Percentiles rank a stretch among this genome's conserved stretches.
These are phyloP conservation scores for Wallacemonas sp. DNA, from an alignment of 208 protist species.

Conservation along the genomic window DNA sequence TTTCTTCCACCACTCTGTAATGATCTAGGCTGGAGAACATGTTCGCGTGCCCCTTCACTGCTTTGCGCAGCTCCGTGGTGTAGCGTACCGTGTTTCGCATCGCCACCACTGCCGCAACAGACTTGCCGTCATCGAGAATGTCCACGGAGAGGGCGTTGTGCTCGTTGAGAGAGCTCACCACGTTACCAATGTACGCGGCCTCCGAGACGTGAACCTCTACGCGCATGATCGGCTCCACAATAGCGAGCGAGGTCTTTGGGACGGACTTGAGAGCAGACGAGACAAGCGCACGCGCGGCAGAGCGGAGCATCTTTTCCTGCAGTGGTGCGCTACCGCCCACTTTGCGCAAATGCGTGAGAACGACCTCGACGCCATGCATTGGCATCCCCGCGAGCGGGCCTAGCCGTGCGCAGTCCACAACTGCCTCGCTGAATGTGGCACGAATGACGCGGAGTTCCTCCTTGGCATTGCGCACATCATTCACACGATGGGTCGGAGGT, in stretches of 20 bases:
- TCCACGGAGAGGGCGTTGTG: constrained; percentile 78
- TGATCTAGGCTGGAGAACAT: constrained; percentile 67
- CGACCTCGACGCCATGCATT: constrained; percentile 70
- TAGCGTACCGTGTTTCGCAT: constrained; percentile 85
- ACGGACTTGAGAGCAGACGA: constrained; percentile 41
- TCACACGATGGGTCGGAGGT: not conserved
- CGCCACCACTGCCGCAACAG: constrained; percentile 70
- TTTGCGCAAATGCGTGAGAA: constrained; percentile 62
- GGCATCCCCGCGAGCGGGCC: constrained; percentile 75
- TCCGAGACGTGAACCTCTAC: constrained; percentile 87
- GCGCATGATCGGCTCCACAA: constrained; percentile 89
- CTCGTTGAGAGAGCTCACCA: constrained; percentile 80
- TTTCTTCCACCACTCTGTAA: constrained; percentile 79
- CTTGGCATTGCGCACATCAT: constrained; percentile 46
- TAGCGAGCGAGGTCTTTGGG: constrained; percentile 32
- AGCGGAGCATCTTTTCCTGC: constrained; percentile 40
- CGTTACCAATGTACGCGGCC: constrained; percentile 60
- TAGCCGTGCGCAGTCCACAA: constrained; percentile 50
- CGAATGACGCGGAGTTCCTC: constrained; percentile 47
- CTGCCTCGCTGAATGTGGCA: constrained; percentile 47
- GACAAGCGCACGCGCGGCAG: constrained; percentile 53
- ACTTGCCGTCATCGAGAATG: constrained; percentile 77
- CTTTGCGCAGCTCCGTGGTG: constrained; percentile 86
- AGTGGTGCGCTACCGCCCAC: constrained; percentile 31
- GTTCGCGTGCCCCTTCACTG: constrained; percentile 87